phyloP scores from a whole-genome alignment of 345 rosid species.

The Cochlearia excelsa region DNA sequence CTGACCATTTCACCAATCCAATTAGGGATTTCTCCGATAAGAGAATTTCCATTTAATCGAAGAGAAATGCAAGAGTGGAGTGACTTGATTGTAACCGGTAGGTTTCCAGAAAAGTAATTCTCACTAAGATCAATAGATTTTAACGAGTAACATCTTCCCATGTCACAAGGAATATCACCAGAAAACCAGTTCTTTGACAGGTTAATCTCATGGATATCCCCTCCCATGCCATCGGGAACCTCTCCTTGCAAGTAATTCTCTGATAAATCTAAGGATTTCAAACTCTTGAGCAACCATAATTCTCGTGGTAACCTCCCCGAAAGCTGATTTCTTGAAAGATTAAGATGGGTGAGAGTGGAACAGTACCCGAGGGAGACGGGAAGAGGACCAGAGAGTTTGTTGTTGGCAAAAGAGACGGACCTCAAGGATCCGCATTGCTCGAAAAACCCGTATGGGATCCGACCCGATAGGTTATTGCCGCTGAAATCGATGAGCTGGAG shows the following conservation, averaged over 20 bases:
- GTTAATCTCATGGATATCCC: constrained; percentile 48
- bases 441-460: constrained; percentile 64
- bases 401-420: constrained; percentile 61
- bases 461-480: constrained; percentile 61
- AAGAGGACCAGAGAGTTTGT: constrained; percentile 61
- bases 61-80: constrained; percentile 49
- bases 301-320: constrained; percentile 62
- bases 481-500: constrained; percentile 66
- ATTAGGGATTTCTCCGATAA: constrained; percentile 56
- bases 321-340: constrained; percentile 67
- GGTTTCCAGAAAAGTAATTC: constrained; percentile 60
- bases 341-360: constrained; percentile 46
- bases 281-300: constrained; percentile 58
- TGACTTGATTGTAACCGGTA: constrained; percentile 63
- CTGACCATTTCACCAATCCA: constrained; percentile 68
- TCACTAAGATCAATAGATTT: constrained; percentile 56
- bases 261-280: constrained; percentile 67
- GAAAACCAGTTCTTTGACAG: constrained; percentile 56
- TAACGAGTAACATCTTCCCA: constrained; percentile 60
- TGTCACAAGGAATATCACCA: constrained; percentile 58
- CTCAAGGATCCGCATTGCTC: constrained; percentile 73
- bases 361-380: constrained; percentile 69
- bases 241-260: constrained; percentile 62
- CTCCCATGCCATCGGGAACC: constrained; percentile 54
- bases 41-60: constrained; percentile 52